phyloP scores from a whole-genome alignment of 2,329 filamentous ascomycete genomes.

The Gremmenia infestans region DNA sequence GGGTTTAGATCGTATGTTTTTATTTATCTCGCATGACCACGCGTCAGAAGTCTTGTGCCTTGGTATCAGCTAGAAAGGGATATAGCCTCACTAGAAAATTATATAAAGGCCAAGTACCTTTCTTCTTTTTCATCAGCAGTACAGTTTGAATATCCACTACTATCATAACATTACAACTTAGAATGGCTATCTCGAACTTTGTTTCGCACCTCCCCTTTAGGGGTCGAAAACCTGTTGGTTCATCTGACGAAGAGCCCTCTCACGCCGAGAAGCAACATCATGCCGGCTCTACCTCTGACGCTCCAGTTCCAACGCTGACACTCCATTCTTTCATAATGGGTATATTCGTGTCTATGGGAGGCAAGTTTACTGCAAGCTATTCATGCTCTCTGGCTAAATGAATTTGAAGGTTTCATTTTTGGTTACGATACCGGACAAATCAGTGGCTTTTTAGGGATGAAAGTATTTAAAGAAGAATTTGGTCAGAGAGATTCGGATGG shows the following conservation, averaged over 20 bases:
- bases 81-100: too few species aligned
- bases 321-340: conserved; percentile 22
- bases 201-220: conserved; percentile 6
- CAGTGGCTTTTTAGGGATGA: conserved; percentile 56
- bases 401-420: conserved; percentile 35
- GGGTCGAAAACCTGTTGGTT: background rate
- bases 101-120: too few species aligned
- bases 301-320: conserved; percentile 14
- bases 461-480: conserved; percentile 49
- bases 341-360: conserved; percentile 24
- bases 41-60: too few species aligned
- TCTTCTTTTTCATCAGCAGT: too few species aligned
- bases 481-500: conserved; percentile 35
- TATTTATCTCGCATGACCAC: too few species aligned
- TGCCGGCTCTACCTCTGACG: background rate
- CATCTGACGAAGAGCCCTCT: conserved; percentile 11
- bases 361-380: background rate
- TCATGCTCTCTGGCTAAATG: background rate
- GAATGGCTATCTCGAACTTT: too few species aligned
- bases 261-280: conserved; percentile 13
- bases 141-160: too few species aligned
- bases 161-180: too few species aligned
- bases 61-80: too few species aligned
- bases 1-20: too few species aligned
- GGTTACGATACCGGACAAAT: conserved; percentile 75